Conservation (phyloP, 352 stramenopile genomes). For the Elongisporangium prolatum region DNA sequence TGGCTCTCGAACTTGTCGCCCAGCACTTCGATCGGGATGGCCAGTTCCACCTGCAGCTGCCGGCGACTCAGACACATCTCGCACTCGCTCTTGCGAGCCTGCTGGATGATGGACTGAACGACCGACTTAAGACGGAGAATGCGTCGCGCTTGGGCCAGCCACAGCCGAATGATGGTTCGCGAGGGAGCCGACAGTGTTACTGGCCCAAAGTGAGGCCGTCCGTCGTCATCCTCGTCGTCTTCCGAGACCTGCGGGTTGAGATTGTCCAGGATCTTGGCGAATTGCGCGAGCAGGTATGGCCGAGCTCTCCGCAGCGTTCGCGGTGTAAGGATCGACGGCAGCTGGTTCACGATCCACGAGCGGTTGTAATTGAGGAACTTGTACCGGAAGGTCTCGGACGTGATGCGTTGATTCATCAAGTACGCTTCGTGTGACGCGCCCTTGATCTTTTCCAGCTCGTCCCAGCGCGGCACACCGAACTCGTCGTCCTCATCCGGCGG, state of each 20-base stretch:
- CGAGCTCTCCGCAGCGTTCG: slow-evolving; percentile 85
- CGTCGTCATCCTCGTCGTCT: slow-evolving; percentile 89
- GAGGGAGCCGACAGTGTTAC: slow-evolving; percentile 89
- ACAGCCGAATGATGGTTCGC: slow-evolving; percentile 90
- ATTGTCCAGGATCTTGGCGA: slow-evolving; percentile 93
- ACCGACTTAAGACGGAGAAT: slow-evolving; percentile 80
- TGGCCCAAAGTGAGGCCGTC: slow-evolving; percentile 79
- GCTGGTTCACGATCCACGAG: slow-evolving; percentile 94
- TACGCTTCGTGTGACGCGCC: slow-evolving; percentile 93
- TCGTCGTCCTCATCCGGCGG: slow-evolving; percentile 89
- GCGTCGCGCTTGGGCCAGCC: slow-evolving; percentile 85
- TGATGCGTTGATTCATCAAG: slow-evolving; percentile 97
- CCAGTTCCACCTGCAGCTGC: slow-evolving; percentile 93
- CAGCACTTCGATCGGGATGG: slow-evolving; percentile 90
- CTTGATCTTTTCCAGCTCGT: slow-evolving; percentile 92
- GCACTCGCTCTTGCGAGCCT: slow-evolving; percentile 90
- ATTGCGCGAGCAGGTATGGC: slow-evolving; percentile 95
- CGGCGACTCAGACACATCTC: slow-evolving; percentile 93
- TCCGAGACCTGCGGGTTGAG: slow-evolving; percentile 94
- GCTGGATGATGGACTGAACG: slow-evolving; percentile 90
- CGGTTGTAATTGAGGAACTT: slow-evolving; percentile 98
- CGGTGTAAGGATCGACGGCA: slow-evolving; percentile 94
- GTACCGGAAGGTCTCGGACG: slow-evolving; percentile 95
- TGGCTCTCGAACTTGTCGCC: slow-evolving; percentile 91
- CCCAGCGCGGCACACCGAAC: slow-evolving; percentile 88